A percentile compares a stretch with the other conserved stretches of the same genome.
Conservation (phyloP, 495 filamentous ascomycete genomes). For the Ramalina intermedia region DNA sequence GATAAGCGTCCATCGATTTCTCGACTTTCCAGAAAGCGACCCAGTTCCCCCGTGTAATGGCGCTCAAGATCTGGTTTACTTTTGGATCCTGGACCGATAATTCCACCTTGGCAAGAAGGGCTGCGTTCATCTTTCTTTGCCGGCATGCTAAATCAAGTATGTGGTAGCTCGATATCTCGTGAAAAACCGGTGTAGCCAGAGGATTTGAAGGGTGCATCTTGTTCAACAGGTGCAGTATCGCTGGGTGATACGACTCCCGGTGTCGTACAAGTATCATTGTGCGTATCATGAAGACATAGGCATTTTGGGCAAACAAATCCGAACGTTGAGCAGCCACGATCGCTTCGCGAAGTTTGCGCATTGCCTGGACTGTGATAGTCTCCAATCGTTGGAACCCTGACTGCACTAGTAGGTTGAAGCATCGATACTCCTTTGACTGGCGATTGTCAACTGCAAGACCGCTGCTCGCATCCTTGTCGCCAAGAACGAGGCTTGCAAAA, state of each 20-base stretch:
- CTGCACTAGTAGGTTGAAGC: neutral
- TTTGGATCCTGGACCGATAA: conserved; percentile 44
- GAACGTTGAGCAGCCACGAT: conserved; percentile 56
- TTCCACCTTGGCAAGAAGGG: conserved; percentile 43
- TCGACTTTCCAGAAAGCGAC: conserved; percentile 58
- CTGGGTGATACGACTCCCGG: conserved; percentile 78
- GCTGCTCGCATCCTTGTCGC: conserved; percentile 21
- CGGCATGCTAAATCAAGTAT: conserved; percentile 83
- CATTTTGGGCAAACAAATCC: conserved; percentile 36
- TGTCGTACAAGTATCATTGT: conserved; percentile 64
- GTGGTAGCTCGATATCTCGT: conserved; percentile 65
- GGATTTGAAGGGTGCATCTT: conserved; percentile 49
- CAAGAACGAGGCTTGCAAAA: conserved; percentile 43
- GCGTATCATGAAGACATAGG: conserved; percentile 33
- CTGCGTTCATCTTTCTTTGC: conserved; percentile 56
- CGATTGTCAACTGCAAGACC: conserved; percentile 11
- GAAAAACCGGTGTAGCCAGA: conserved; percentile 51
- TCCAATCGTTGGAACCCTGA: conserved; percentile 18
- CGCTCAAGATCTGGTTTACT: conserved; percentile 50
- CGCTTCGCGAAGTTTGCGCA: conserved; percentile 85
- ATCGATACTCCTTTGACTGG: conserved; percentile 1
- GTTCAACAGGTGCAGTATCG: conserved; percentile 62
- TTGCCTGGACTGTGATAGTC: conserved; percentile 47
- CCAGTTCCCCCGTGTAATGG: conserved; percentile 72
- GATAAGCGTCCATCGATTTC: conserved; percentile 59